These are phyloP conservation scores for Cutaneotrichosporon dermatis DNA, from an alignment of 1,284 basidiomycete genomes.

Conservation along the genomic window DNA sequence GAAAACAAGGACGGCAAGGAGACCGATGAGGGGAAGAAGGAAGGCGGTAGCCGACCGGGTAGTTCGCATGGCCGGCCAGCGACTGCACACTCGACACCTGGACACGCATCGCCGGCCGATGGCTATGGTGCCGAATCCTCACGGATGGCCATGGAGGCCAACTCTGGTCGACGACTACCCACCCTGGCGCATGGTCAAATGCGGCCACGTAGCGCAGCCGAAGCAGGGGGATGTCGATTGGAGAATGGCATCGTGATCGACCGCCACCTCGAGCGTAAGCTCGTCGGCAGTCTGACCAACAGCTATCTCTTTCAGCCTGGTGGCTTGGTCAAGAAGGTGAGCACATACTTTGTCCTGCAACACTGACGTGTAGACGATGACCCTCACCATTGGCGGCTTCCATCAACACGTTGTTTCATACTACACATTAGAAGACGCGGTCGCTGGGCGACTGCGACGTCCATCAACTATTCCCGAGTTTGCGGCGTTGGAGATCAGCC, in stretches of 20 bases:
- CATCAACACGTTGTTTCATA: constrained; percentile 94
- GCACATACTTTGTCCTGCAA: too few relatives aligned
- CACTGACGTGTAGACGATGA: constrained; percentile 77
- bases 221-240: constrained; percentile 20
- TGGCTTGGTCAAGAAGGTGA: constrained; percentile 94
- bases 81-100: constrained; percentile 16
- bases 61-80: constrained; percentile 15
- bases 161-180: constrained; percentile 5
- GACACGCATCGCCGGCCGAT: constrained; percentile 10
- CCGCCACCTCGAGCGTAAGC: constrained; percentile 58
- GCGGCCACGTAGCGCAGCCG: constrained; percentile 17
- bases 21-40: constrained; percentile 12
- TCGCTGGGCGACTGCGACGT: constrained; percentile 75
- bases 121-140: constrained; percentile 17
- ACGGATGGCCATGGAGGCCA: constrained; percentile 17
- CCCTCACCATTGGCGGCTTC: constrained; percentile 74
- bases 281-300: constrained; percentile 84
- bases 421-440: constrained; percentile 88
- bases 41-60: constrained; percentile 10
- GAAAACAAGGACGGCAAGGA: constrained; percentile 20
- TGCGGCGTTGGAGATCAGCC: constrained; percentile 75
- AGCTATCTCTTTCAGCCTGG: constrained; percentile 84
- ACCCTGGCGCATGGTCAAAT: constrained; percentile 20
- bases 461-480: constrained; percentile 88
- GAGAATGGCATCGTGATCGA: constrained; percentile 22